Evolutionary conservation across 1,284 basidiomycete species (phyloP).

Genomic region (Trichosporon ovoides): DNA sequence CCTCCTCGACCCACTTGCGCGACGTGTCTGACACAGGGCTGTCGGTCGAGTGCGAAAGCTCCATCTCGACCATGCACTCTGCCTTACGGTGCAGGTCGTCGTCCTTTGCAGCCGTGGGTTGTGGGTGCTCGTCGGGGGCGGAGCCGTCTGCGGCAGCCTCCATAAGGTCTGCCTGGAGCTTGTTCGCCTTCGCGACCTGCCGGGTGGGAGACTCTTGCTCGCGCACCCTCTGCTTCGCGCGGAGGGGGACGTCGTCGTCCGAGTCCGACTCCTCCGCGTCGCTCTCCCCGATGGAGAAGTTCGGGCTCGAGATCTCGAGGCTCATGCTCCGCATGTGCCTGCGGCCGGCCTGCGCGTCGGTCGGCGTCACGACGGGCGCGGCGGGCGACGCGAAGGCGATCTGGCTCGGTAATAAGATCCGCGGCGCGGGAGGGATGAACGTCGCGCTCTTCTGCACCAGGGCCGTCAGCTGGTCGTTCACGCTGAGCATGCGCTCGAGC

Average conservation of each 20-base stretch:
- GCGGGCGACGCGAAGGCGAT: constrained; percentile 24
- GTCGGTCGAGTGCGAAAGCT: constrained; percentile 13
- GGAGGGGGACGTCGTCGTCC: constrained; percentile 30
- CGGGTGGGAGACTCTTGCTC: neutral
- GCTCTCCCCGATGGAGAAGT: constrained; percentile 59
- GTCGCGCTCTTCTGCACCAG: constrained; percentile 46
- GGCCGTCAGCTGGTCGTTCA: constrained; percentile 66
- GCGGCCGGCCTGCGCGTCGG: constrained; percentile 8
- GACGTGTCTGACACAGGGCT: constrained; percentile 50
- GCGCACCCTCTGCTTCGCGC: neutral
- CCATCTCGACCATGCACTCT: constrained; percentile 16
- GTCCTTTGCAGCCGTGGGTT: too few relatives aligned
- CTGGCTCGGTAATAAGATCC: constrained; percentile 38
- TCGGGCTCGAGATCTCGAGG: constrained; percentile 58
- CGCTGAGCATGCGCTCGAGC: constrained; percentile 61
- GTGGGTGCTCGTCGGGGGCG: neutral
- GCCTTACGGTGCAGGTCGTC: neutral
- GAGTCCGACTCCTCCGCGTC: constrained; percentile 58
- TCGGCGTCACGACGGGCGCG: constrained; percentile 17
- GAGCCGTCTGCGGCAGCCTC: constrained; percentile 1
- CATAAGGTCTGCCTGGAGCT: neutral
- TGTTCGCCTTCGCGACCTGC: neutral
- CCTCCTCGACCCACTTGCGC: constrained; percentile 72
- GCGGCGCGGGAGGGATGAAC: constrained; percentile 34
- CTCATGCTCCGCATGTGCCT: constrained; percentile 38